Conservation (phyloP, 108 stramenopile species). For the Skeletonema costatum region DNA sequence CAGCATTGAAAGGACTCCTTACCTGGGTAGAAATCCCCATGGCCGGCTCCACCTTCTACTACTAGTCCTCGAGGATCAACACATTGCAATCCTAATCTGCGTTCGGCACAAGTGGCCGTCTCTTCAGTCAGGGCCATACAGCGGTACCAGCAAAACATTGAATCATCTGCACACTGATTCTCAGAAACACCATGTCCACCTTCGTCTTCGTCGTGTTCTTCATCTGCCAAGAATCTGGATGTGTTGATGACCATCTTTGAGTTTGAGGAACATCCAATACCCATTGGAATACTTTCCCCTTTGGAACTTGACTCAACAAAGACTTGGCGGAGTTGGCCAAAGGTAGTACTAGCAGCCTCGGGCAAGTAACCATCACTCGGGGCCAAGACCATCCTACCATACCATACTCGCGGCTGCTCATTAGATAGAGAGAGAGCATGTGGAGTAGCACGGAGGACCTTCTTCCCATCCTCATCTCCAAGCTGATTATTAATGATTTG, state of each 20-base stretch:
- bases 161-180: slow-evolving; percentile 53
- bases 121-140: slow-evolving; percentile 65
- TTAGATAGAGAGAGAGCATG: slow-evolving; percentile 47
- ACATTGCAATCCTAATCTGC: slow-evolving; percentile 61
- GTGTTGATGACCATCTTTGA: slow-evolving; percentile 22
- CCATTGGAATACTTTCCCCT: slow-evolving; percentile 1
- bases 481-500: slow-evolving; percentile 55
- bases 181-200: neutral
- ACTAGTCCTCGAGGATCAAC: slow-evolving; percentile 61
- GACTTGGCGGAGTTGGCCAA: slow-evolving; percentile 57
- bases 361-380: slow-evolving; percentile 60
- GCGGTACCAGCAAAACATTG: slow-evolving; percentile 81
- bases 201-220: neutral
- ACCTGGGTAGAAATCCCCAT: slow-evolving; percentile 51
- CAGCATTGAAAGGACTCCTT: slow-evolving; percentile 10
- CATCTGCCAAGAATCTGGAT: slow-evolving; percentile 44
- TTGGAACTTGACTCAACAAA: slow-evolving; percentile 40
- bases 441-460: slow-evolving; percentile 66
- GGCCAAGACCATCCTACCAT: slow-evolving; percentile 86
- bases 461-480: neutral
- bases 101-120: slow-evolving; percentile 46
- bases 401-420: slow-evolving; percentile 71
- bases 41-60: slow-evolving; percentile 20
- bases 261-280: slow-evolving; percentile 40
- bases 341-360: slow-evolving; percentile 46